Percentiles rank a stretch among this genome's conserved stretches.
phyloP scores from a whole-genome alignment of 257 asterid genomes.

The Nicotiana undulata region DNA sequence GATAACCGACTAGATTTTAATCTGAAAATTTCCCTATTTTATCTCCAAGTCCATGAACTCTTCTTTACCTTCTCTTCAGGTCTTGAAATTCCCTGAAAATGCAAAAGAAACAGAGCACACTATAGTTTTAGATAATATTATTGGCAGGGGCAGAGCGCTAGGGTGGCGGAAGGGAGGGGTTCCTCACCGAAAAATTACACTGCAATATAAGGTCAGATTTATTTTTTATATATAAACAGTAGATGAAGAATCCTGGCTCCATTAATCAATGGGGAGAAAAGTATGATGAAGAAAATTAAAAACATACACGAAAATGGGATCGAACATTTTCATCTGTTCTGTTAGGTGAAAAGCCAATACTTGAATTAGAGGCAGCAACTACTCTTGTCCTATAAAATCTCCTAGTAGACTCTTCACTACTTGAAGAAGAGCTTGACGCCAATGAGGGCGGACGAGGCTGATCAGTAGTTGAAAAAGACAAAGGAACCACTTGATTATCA shows the following conservation, averaged over 20 bases:
- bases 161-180: no score
- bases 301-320: slow-evolving; percentile 19
- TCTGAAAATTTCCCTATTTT: not conserved
- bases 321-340: slow-evolving; percentile 4
- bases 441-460: slow-evolving; percentile 21
- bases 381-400: slow-evolving; percentile 17
- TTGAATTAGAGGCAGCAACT: slow-evolving; percentile 9
- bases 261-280: not conserved
- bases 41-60: slow-evolving; percentile 35
- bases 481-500: slow-evolving; percentile 79
- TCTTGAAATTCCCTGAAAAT: slow-evolving; percentile 13
- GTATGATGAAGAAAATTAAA: not conserved
- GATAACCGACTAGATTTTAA: slow-evolving; percentile 7
- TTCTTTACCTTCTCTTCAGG: slow-evolving; percentile 9
- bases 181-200: no score
- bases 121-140: no score
- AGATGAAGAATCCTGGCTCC: no score
- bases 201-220: no score
- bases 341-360: slow-evolving; percentile 10
- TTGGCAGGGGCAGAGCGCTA: no score
- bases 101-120: not conserved
- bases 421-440: slow-evolving; percentile 35
- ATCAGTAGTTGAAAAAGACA: slow-evolving; percentile 19
- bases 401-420: slow-evolving; percentile 28
- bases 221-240: no score